Base-by-base conservation (phyloP, 2,329 filamentous ascomycete species). In the Colletotrichum godetiae region DNA sequence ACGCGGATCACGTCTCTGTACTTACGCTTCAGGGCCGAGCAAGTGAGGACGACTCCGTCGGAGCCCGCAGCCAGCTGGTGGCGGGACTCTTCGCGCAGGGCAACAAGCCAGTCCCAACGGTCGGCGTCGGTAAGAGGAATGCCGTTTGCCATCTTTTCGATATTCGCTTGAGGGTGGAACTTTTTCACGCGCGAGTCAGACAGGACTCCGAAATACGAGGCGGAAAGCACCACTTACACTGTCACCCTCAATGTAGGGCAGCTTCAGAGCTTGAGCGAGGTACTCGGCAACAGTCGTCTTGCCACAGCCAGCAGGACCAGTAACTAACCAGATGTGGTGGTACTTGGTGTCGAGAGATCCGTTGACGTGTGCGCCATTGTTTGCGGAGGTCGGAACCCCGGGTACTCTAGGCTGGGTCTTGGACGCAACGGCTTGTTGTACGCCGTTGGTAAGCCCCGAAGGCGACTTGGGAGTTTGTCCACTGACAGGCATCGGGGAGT, bases 101-200 rank as follows among this genome's bases (percentile, higher is more conserved):
- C 87, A 59, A 93, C 94, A 75, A 99, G 91, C 97, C 97, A 99
- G 86, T 98, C 96, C 97, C 97, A 98, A 76, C 97, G 93, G 84
- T 99, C 97, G 73, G 92, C 92, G 80, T 99, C 97, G 68, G 94
- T 97, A 46, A 99, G 88, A 2, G 97, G 95, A 69, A 91, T 92
- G 77, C 94, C 94, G 77, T 88, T 88, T 79, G 90, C 88, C 97
- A 99, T 99, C 84, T 98, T 99, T 67, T 95, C 92, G 78, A 95
- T 92, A 84, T 96, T 98, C 79, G 93, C 88, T 37, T 88, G 84
- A 0, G 94, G 91, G 76, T 95, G 94, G 81, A 92, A 98, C 91
- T 93, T 77, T 77, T 37, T 59, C 19, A 62, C 22, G n/a, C 63
- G 69, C 77, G 42, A 37, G 76, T 82, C 78, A 80, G 77, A 76